Percentiles rank a stretch among this genome's conserved stretches.
Evolutionary conservation across 768 basidiomycete genomes (phyloP).

Genomic region (Mycena alexandri): DNA sequence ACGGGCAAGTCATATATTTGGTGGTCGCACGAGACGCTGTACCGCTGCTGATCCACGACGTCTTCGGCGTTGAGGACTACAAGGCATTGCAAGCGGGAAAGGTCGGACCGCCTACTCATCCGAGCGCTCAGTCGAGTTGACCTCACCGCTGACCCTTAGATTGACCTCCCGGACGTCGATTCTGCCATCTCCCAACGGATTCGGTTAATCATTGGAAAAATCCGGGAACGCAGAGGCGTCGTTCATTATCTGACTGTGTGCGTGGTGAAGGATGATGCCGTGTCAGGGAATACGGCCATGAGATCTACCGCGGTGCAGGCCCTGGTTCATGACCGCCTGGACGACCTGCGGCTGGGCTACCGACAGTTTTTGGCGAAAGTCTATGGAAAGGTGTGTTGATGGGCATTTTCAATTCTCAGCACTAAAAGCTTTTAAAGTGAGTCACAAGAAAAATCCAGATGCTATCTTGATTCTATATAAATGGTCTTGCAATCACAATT

Average conservation of each 20-base stretch:
- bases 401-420: not conserved
- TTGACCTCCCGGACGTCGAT: conserved; percentile 60
- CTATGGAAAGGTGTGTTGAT: conserved; percentile 52
- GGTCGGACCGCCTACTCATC: conserved; percentile 41
- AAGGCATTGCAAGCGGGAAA: conserved; percentile 60
- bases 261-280: conserved; percentile 67
- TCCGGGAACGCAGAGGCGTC: conserved; percentile 59
- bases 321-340: conserved; percentile 64
- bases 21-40: conserved; percentile 65
- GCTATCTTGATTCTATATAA: too few species aligned
- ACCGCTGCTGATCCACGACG: conserved; percentile 63
- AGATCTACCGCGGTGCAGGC: conserved; percentile 59
- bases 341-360: conserved; percentile 59
- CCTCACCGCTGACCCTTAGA: conserved; percentile 43
- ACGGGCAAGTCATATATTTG: conserved; percentile 68
- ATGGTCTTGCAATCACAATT: too few species aligned
- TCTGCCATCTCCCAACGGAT: conserved; percentile 64
- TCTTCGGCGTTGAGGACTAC: conserved; percentile 60
- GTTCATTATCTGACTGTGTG: conserved; percentile 62
- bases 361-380: conserved; percentile 58
- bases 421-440: too few species aligned
- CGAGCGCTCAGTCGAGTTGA: not conserved
- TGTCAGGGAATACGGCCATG: conserved; percentile 48
- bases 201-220: conserved; percentile 63
- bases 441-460: too few species aligned